Conservation (phyloP, 2,329 filamentous ascomycete genomes). For the Ophiocordyceps australis region DNA sequence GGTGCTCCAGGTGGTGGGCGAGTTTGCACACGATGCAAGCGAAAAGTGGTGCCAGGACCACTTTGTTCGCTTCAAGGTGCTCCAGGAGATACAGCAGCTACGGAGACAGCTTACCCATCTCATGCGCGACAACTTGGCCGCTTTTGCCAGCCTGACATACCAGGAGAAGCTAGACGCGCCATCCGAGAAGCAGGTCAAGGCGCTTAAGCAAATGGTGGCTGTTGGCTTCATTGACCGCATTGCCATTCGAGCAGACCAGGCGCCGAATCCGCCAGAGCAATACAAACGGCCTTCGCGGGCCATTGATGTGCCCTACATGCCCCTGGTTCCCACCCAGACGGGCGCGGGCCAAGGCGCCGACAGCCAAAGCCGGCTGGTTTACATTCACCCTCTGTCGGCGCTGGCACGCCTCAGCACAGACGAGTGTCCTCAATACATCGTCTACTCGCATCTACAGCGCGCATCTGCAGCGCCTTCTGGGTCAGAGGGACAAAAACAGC, state of each 20-base stretch:
- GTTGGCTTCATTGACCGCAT: constrained; percentile 90
- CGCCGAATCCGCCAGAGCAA: constrained; percentile 51
- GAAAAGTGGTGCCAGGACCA: constrained; percentile 64
- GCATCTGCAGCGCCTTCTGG: constrained; percentile 31
- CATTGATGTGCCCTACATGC: constrained; percentile 82
- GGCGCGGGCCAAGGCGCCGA: constrained; percentile 26
- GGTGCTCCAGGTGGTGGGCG: constrained; percentile 71
- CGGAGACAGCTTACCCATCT: constrained; percentile 69
- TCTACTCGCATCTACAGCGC: constrained; percentile 75
- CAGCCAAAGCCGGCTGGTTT: constrained; percentile 61
- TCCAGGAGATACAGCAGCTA: constrained; percentile 73
- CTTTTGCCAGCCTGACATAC: constrained; percentile 37
- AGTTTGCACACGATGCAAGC: constrained; percentile 58
- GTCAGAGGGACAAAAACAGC: constrained; percentile 32
- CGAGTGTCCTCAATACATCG: constrained; percentile 71
- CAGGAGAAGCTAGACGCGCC: constrained; percentile 39
- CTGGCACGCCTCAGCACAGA: constrained; percentile 50
- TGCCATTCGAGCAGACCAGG: constrained; percentile 77
- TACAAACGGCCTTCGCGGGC: constrained; percentile 60
- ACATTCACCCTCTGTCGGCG: constrained; percentile 71
- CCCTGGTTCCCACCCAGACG: constrained; percentile 51
- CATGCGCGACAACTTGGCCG: constrained; percentile 55
- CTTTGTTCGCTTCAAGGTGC: constrained; percentile 74
- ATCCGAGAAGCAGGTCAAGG: constrained; percentile 50
- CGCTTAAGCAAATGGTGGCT: constrained; percentile 79